Base-by-base conservation (phyloP, 768 basidiomycete species). In the Neoboletus brunneissimus region DNA sequence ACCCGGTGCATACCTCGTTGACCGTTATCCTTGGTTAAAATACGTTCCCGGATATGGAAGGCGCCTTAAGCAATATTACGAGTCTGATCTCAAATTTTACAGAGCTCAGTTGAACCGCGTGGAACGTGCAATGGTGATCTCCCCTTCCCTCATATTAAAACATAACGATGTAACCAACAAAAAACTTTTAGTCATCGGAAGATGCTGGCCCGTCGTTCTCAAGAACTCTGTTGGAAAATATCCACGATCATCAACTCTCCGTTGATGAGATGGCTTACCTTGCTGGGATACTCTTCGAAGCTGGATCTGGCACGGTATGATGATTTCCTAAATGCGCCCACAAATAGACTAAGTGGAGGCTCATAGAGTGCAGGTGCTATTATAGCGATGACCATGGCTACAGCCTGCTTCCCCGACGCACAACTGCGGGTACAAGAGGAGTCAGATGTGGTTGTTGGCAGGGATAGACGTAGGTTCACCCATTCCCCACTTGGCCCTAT, bases 31-130 rank as follows among this genome's bases (percentile, higher is more conserved):
- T 2, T 60, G 72, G 57, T 58, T 77, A 3, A 64, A 64, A 58
- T 79, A 81, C 60, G 61, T 88, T 27, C 86, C 87, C 0, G 83
- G 82, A 23, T 86, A 87, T 60, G 75, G 83, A 13, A 74, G 76
- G 10, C 78, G 80, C 49, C 73, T 89, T 0, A 75, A 75, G 51
- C 67, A 73, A 0, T 82, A 81, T 22, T 80, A 87, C 57, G 61
- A 67, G 1, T 78, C 79, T 37, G 84, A 86, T 58, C 69, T 82
- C 1, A 63, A 55, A 0, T 67, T 86, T 16, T 87, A 86, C 70
- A 79, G 74, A 44, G 69, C 68, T 2, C 79, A 82, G 49, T 64
- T 87, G 5, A 60, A 67, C 31, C 72, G 71, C 20, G 80, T 84
- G 5, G 72, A 76, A 48, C 60, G 59, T 18, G 75, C 76, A 50